Base-by-base conservation (phyloP, 1,139 yeast genomes). In the Magnusiomyces ingens region DNA sequence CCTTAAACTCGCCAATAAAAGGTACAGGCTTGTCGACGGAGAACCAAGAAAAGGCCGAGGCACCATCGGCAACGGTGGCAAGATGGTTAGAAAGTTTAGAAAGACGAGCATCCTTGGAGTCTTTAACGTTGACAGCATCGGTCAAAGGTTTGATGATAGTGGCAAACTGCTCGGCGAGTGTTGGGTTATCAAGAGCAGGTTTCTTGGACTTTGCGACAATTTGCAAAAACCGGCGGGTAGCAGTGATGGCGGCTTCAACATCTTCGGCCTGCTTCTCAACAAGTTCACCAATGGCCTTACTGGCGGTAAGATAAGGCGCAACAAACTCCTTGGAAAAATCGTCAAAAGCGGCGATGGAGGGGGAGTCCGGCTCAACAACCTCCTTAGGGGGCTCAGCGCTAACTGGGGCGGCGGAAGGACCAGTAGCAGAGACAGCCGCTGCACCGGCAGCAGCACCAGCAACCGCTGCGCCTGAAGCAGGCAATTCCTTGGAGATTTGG, bases 1-100 rank as follows among this genome's bases (percentile, higher is more conserved):
- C 99, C 66, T 85, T 87, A 71, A 84, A 86, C 60, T 91, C 97
- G 2, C 85, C 80, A 57, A 94, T 79, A 60, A 77, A 80, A 0
- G 89, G 80, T 17, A 83, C 81, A 0, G 89, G 87, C 12, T 83
- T 80, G 3, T 91, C 82, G 15, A 81, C 78, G 21, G 87, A 81
- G 58, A 91, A 79, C 99, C 99, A 94, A 18, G 95, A 95, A 57
- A 91, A 75, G 2, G 88, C 89, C 4, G 96, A 91, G 6, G 87
- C 81, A 51, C 96, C 97, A 67, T 93, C 98, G 42, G 91, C 80
- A 50, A 94, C 75, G 1, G 97, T 80, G 62, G 85, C 88, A 67
- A 93, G 77, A 65, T 87, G 90, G 64, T 87, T 81, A 67, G 76
- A 78, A 60, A 72, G 77, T 57, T 78, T 76, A 21, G 88, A 83